These are phyloP conservation scores for Corchorus capsularis DNA, from an alignment of 345 rosid genomes.

Conservation along the genomic window DNA sequence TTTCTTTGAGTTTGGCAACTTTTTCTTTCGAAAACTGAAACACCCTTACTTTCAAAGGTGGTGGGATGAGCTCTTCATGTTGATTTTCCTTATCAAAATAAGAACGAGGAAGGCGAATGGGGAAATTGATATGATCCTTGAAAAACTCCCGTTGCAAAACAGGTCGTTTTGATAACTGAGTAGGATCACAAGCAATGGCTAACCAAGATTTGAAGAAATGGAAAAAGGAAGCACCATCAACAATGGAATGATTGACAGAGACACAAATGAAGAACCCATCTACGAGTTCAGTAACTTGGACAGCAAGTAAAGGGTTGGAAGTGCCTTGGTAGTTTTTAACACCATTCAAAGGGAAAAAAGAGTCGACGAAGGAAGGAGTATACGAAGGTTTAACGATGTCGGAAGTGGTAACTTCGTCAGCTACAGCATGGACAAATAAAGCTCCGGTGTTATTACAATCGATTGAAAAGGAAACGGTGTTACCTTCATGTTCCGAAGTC, in stretches of 20 bases:
- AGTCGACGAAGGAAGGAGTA: conserved; percentile 28
- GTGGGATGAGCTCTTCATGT: not conserved
- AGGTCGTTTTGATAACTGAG: too few species aligned
- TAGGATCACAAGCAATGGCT: not conserved
- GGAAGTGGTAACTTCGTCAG: not conserved
- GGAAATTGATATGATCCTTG: not conserved
- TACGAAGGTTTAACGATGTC: conserved; percentile 29
- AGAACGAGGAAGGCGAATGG: not conserved
- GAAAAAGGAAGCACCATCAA: conserved; percentile 3
- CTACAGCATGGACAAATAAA: conserved; percentile 36
- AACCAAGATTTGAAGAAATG: conserved; percentile 11
- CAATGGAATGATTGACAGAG: not conserved
- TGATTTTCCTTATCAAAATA: not conserved
- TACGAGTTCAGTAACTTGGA: not conserved
- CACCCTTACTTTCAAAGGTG: conserved; percentile 16
- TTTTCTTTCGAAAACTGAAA: conserved; percentile 39
- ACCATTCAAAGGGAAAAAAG: conserved; percentile 46
- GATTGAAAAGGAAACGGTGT: conserved; percentile 1
- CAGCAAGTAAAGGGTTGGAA: conserved; percentile 21
- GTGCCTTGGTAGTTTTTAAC: conserved; percentile 33
- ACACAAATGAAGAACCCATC: conserved; percentile 7
- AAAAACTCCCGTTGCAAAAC: too few species aligned
- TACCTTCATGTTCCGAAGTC: not conserved
- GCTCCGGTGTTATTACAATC: conserved; percentile 20
- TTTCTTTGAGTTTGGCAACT: conserved; percentile 40